These are phyloP conservation scores for Phytopythium oedochilum DNA, from an alignment of 352 stramenopile genomes.

Conservation along the genomic window DNA sequence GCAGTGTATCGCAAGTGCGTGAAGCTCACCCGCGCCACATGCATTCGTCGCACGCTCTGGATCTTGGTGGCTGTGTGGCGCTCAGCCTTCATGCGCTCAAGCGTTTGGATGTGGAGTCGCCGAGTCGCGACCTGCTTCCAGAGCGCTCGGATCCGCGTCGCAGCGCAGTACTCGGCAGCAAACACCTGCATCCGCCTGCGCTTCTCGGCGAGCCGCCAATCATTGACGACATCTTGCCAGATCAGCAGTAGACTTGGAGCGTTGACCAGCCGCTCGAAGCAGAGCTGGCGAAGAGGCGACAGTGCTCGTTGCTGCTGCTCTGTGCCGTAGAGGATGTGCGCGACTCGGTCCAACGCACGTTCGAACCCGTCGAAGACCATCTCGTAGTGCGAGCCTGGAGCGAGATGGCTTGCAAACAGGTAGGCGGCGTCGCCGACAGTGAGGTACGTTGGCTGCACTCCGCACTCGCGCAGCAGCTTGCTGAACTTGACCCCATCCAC, in stretches of 20 bases:
- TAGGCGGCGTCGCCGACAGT: slow-evolving; percentile 61
- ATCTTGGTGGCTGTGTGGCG: slow-evolving; percentile 36
- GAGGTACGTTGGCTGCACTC: slow-evolving; percentile 37
- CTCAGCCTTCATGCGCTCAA: slow-evolving; percentile 31
- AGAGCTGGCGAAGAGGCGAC: slow-evolving; percentile 22
- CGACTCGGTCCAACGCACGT: slow-evolving; percentile 31
- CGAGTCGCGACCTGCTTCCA: slow-evolving; percentile 27
- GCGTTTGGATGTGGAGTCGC: slow-evolving; percentile 7
- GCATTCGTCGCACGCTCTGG: slow-evolving; percentile 35
- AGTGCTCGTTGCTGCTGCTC: background rate
- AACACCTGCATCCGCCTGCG: slow-evolving; percentile 16
- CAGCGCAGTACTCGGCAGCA: slow-evolving; percentile 34
- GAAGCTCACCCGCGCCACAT: slow-evolving; percentile 16
- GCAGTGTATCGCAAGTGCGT: slow-evolving; percentile 4
- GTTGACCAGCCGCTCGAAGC: slow-evolving; percentile 41
- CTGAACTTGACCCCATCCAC: slow-evolving; percentile 80
- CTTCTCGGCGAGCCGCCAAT: slow-evolving; percentile 42
- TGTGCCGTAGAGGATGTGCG: slow-evolving; percentile 19
- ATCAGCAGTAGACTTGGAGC: slow-evolving; percentile 28
- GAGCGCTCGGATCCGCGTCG: slow-evolving; percentile 38
- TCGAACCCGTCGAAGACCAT: slow-evolving; percentile 58
- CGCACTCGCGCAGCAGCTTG: slow-evolving; percentile 62
- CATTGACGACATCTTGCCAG: slow-evolving; percentile 42
- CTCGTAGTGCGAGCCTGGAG: slow-evolving; percentile 38
- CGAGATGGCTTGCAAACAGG: slow-evolving; percentile 45